These are phyloP conservation scores for Boletales sp. DNA, from an alignment of 768 basidiomycete species.

Conservation along the genomic window DNA sequence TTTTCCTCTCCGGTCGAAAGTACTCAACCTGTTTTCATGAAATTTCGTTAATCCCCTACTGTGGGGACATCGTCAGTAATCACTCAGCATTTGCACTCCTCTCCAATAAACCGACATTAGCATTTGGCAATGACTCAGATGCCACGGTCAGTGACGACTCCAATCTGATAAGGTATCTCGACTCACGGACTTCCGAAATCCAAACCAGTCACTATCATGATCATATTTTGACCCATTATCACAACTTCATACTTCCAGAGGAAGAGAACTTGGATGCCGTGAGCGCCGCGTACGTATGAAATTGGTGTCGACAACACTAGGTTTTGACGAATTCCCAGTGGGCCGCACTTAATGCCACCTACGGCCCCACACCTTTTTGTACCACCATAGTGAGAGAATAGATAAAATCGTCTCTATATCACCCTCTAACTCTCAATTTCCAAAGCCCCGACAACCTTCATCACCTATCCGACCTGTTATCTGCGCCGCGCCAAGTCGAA, in stretches of 20 bases:
- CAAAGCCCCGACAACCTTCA: slow-evolving; percentile 1
- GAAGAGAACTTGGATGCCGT: background rate
- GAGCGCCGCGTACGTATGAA: slow-evolving; percentile 8
- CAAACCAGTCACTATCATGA: slow-evolving; percentile 8
- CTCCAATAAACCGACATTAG: background rate
- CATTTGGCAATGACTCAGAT: slow-evolving; percentile 9
- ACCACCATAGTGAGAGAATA: slow-evolving; percentile 9
- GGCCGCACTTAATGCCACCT: background rate
- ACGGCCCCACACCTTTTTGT: background rate
- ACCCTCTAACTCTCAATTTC: slow-evolving; percentile 1
- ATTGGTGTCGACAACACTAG: background rate
- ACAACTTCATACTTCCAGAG: background rate
- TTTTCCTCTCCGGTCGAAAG: slow-evolving; percentile 1
- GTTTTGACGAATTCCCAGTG: slow-evolving; percentile 10
- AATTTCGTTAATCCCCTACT: slow-evolving; percentile 7
- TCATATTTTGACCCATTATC: background rate
- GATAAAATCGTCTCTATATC: background rate
- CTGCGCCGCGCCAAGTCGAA: slow-evolving; percentile 1
- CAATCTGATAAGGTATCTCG: background rate
- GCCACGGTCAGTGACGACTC: slow-evolving; percentile 5
- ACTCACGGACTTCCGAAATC: background rate
- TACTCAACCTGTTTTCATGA: slow-evolving; percentile 12
- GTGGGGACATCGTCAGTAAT: slow-evolving; percentile 4
- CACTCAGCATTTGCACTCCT: background rate
- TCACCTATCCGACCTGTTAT: background rate